These are phyloP conservation scores for Pugionium cornutum DNA, from an alignment of 345 rosid species.

Conservation along the genomic window DNA sequence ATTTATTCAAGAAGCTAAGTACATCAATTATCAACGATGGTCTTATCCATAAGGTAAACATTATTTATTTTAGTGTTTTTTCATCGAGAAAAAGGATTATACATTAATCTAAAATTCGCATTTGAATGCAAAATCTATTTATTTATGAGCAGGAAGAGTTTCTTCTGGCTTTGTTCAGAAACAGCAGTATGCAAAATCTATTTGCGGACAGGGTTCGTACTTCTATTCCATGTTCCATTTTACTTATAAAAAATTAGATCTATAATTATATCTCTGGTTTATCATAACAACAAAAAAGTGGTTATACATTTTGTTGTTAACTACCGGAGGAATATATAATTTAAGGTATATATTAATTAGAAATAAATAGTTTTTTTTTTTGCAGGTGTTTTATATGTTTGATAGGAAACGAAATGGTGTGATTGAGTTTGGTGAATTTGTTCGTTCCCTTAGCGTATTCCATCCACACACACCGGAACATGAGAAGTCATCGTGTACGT, in stretches of 20 bases:
- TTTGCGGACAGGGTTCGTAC: constrained; percentile 37
- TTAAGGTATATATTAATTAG: background rate
- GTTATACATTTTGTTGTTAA: no score
- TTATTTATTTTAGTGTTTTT: background rate
- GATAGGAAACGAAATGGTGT: constrained; percentile 63
- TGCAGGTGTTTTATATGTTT: constrained; percentile 63
- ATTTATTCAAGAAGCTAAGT: constrained; percentile 65
- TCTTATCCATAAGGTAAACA: constrained; percentile 57
- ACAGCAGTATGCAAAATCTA: constrained; percentile 53
- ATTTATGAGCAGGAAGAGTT: constrained; percentile 63
- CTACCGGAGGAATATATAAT: background rate
- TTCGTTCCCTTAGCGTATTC: constrained; percentile 63
- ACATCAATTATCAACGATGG: constrained; percentile 59
- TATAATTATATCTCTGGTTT: no score
- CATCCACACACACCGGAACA: constrained; percentile 62
- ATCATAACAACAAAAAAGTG: no score
- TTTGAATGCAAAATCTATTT: background rate
- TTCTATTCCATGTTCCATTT: background rate
- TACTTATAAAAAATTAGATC: no score
- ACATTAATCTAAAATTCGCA: background rate
- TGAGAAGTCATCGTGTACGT: constrained; percentile 60
- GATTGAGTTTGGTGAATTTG: constrained; percentile 71
- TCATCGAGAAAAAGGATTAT: background rate
- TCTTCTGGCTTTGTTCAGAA: constrained; percentile 61
- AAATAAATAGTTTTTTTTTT: background rate